Base-by-base conservation (phyloP, 1,284 basidiomycete species). In the Leccinum holopus region DNA sequence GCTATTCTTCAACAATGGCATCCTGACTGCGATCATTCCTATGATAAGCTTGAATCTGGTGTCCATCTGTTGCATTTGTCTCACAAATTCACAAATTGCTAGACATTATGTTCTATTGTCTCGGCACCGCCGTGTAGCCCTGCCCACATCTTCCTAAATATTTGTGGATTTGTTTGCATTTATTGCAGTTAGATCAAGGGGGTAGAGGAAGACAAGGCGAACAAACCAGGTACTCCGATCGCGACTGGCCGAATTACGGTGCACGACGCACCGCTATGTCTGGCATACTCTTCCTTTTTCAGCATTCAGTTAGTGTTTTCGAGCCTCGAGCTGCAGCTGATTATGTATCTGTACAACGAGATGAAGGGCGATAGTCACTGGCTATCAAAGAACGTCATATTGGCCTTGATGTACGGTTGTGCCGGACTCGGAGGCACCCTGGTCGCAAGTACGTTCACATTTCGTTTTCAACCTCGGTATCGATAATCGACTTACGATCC, bases 81-180 rank as follows among this genome's bases (percentile, higher is more conserved):
- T 25, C 25, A 25, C 25, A 25, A 25, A 25, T 25, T 63, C 49
- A 49, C 60, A 5, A 25, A 41, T 9, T 64, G 28, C 21, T 18
- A 82, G 81, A 73, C 75, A 3, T 57, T 76, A 1, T 77, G 82
- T 59, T 72, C 78, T 0, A 39, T 71, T 6, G 75, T 75, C 2
- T 70, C 75, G 0, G 71, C 79, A n/a, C 77, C 76, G 9, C 44
- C 72, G 3, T 62, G 60, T 41, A 61, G 61, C 14, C 35, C 69
- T 12, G 57, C 39, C 4, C 68, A 66, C 9, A 62, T 78, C 11
- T 37, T 68, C 73, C 77, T 25, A 64, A 69, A 0, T 55, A 74
- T 0, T 66, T 76, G 28, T 83, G 81, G 81, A 69, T 79, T 5
- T 82, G 76, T 78, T 41, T 78, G 2, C 78, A 83, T 51, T 63